Evolutionary conservation across 257 asterid genomes (phyloP).

Genomic region (Solanum peruvianum): DNA sequence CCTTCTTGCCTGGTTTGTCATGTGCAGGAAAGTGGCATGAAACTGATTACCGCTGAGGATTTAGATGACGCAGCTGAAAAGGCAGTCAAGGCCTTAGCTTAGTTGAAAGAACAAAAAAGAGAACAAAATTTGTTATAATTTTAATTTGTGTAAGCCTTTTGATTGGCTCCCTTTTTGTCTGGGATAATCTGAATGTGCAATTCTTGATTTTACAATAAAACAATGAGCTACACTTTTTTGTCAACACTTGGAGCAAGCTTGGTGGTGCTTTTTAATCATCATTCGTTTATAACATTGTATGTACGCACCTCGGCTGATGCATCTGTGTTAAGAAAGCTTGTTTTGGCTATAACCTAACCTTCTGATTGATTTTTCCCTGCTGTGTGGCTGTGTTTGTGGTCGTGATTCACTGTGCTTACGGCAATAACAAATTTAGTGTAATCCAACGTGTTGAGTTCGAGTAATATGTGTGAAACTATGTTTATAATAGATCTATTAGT

Average conservation of each 20-base stretch:
- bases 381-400: background rate
- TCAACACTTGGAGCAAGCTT: background rate
- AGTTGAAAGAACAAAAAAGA: slow-evolving; percentile 1
- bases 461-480: background rate
- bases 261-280: too few species aligned
- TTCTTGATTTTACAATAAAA: background rate
- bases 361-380: background rate
- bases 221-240: background rate
- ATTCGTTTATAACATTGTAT: background rate
- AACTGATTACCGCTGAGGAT: slow-evolving; percentile 85
- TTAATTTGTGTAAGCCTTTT: background rate
- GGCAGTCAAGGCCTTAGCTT: slow-evolving; percentile 62
- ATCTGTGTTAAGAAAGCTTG: background rate
- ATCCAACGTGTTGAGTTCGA: background rate
- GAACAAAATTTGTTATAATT: background rate
- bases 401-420: background rate
- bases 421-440: background rate
- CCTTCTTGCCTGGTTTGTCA: background rate
- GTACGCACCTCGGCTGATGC: background rate
- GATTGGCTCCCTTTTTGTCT: background rate
- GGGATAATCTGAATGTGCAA: background rate
- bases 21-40: slow-evolving; percentile 85
- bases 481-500: background rate
- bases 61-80: slow-evolving; percentile 91
- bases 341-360: background rate